Conservation (phyloP, 768 basidiomycete species). For the Auricularia sp. region DNA sequence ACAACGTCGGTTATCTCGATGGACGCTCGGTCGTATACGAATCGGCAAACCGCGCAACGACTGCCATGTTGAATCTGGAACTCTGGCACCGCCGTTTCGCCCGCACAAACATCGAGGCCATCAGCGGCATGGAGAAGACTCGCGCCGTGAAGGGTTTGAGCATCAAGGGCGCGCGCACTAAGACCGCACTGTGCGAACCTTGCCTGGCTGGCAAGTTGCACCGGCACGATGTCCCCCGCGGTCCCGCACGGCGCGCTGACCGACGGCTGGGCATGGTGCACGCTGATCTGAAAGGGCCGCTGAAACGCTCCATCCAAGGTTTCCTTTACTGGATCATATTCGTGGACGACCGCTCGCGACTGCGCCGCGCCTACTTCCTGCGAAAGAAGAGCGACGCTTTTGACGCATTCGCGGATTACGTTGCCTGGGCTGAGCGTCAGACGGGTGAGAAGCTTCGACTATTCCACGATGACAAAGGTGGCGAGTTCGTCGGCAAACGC, state of each 20-base stretch:
- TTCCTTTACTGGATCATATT: background rate
- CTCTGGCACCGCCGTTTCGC: constrained; percentile 23
- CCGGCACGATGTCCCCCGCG: background rate
- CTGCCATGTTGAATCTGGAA: constrained; percentile 13
- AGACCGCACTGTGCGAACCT: too few species aligned
- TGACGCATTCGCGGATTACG: too few species aligned
- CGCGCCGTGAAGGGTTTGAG: constrained; percentile 17
- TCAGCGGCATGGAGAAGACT: constrained; percentile 10
- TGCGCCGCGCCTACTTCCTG: too few species aligned
- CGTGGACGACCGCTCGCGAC: background rate
- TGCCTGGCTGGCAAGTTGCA: constrained; percentile 22
- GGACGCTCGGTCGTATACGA: constrained; percentile 11
- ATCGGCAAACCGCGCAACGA: constrained; percentile 8
- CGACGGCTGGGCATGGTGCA: constrained; percentile 19
- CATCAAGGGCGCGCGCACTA: constrained; percentile 6
- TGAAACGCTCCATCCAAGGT: constrained; percentile 1
- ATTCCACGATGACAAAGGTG: background rate
- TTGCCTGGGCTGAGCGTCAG: background rate
- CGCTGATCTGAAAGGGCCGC: constrained; percentile 23
- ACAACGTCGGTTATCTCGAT: constrained; percentile 16
- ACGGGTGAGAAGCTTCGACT: background rate
- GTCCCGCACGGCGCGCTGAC: background rate
- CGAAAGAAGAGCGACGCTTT: too few species aligned
- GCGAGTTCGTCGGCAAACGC: background rate
- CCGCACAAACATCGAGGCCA: constrained; percentile 18